A percentile compares a stretch with the other conserved stretches of the same genome.
Evolutionary conservation across 768 basidiomycete genomes (phyloP).

Genomic region (Hemileccinum impolitum): DNA sequence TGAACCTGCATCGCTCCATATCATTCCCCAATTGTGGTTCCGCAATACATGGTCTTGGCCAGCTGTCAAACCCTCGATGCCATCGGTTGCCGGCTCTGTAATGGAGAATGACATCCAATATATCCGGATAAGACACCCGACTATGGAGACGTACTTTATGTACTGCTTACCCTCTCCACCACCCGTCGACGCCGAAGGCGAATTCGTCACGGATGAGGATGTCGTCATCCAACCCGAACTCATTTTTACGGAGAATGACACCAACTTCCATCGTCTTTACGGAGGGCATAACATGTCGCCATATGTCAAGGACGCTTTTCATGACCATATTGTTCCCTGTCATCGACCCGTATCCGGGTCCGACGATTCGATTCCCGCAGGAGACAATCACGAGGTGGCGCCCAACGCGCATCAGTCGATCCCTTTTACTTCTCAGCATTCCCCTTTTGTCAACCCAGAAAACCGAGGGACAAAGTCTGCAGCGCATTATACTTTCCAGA

Average conservation of each 20-base stretch:
- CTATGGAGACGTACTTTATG: slow-evolving; percentile 72
- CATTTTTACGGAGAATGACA: slow-evolving; percentile 96
- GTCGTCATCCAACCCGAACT: slow-evolving; percentile 69
- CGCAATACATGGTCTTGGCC: slow-evolving; percentile 99
- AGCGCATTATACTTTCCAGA: slow-evolving; percentile 83
- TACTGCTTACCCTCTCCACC: slow-evolving; percentile 93
- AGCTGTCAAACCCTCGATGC: slow-evolving; percentile 60
- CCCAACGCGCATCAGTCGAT: neutral
- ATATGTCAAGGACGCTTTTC: slow-evolving; percentile 96
- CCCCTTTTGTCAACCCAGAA: slow-evolving; percentile 76
- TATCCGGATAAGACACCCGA: slow-evolving; percentile 70
- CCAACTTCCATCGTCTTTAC: slow-evolving; percentile 90
- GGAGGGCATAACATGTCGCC: slow-evolving; percentile 78
- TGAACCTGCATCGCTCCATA: slow-evolving; percentile 88
- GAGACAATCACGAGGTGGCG: neutral
- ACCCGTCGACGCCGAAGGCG: slow-evolving; percentile 72
- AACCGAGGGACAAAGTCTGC: slow-evolving; percentile 88
- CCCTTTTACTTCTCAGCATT: neutral
- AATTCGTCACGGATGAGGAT: slow-evolving; percentile 60
- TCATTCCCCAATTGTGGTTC: slow-evolving; percentile 96
- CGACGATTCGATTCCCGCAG: slow-evolving; percentile 8
- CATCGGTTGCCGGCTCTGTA: slow-evolving; percentile 51
- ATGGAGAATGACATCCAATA: slow-evolving; percentile 51
- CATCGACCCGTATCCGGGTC: slow-evolving; percentile 63
- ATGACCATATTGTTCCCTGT: slow-evolving; percentile 89